These are phyloP conservation scores for Suillus lakei DNA, from an alignment of 768 basidiomycete species.

Conservation along the genomic window DNA sequence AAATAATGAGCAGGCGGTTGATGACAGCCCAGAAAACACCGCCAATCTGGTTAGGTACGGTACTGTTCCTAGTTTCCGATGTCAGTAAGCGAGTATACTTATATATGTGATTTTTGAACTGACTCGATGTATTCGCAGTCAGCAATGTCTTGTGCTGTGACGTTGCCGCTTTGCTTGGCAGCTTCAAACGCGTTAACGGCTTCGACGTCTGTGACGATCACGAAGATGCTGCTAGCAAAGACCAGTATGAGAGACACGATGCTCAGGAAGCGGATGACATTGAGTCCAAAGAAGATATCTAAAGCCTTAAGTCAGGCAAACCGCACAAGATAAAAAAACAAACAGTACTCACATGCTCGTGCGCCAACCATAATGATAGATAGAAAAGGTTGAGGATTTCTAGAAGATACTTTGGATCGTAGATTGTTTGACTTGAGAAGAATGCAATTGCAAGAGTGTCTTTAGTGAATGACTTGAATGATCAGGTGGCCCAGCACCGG, in stretches of 20 bases:
- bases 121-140: conserved; percentile 83
- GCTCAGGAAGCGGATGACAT: conserved; percentile 76
- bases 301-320: conserved; percentile 12
- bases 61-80: conserved; percentile 58
- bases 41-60: conserved; percentile 90
- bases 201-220: conserved; percentile 72
- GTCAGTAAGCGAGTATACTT: conserved; percentile 1
- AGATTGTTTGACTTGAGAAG: conserved; percentile 6
- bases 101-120: conserved; percentile 29
- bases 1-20: conserved; percentile 85
- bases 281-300: conserved; percentile 79
- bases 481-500: conserved; percentile 38
- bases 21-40: conserved; percentile 92
- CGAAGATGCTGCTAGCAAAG: conserved; percentile 78
- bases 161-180: conserved; percentile 37
- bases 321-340: background rate
- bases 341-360: conserved; percentile 49
- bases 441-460: conserved; percentile 16
- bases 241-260: conserved; percentile 81
- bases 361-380: conserved; percentile 27
- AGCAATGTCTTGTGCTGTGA: conserved; percentile 36
- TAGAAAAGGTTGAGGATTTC: background rate
- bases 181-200: conserved; percentile 72
- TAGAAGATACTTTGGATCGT: background rate
- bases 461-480: conserved; percentile 21